Base-by-base conservation (phyloP, 2,329 filamentous ascomycete species). In the Fusarium brevicatenulatum region DNA sequence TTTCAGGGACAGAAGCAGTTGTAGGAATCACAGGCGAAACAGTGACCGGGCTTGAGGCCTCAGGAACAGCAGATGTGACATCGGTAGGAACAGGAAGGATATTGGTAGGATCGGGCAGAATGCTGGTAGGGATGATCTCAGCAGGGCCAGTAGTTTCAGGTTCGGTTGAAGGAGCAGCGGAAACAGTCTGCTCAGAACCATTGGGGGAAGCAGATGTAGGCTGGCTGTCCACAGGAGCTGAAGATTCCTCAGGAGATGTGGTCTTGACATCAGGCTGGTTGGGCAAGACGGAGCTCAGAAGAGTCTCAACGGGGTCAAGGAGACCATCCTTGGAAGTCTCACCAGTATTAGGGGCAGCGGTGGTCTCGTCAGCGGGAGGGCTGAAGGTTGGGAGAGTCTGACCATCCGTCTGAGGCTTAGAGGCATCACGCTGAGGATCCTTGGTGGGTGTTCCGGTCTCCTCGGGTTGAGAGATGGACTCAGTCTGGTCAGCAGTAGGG, bases 231-330 rank as follows among this genome's bases (percentile, higher is more conserved):
- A 25, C 66, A 36, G 66, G 68, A 15, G 54, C 28, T 16, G 63
- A 53, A 9, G 69, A 66, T 25, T 63, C 63, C 19, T 67, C 63
- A 11, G 64, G 64, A 7, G 58, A 64, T 15, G 65, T 72, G 23
- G 49, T 46, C 43, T 73, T 50, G 40, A 47, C 66, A 21, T 53
- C 43, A 11, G 70, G 56, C 7, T 67, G 64, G 19, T 46, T 57
- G 36, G 72, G 72, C 34, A 77, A 49, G 23, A 77, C 46, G 10
- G 63, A 74, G 39, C 61, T 68, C 32, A 79, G 25, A 32, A 76
- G 42, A 16, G 76, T 73, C 16, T 64, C 50, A n/a, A 79, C 60
- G 19, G 79, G 76, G 39, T 77, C 73, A 47, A 77, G 55, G 7
- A 78, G 37, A n/a, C 71, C 74, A 25, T 42, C 66, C n/a, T 70